These are phyloP conservation scores for Phytophthora vignae DNA, from an alignment of 352 stramenopile genomes.

Conservation along the genomic window DNA sequence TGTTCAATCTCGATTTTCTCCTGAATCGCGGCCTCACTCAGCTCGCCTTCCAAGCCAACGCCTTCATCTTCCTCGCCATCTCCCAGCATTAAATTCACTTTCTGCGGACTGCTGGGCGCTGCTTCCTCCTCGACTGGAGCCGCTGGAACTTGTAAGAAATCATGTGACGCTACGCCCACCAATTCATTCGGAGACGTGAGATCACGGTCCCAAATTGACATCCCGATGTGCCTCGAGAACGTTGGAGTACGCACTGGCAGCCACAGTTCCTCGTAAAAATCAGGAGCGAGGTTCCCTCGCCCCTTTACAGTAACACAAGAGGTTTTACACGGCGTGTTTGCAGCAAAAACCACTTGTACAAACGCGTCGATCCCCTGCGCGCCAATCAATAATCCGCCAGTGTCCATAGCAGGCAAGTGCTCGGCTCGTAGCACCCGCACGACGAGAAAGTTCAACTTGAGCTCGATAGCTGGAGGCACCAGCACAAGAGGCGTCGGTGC, in stretches of 20 bases:
- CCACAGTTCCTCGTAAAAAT: conserved; percentile 88
- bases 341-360: conserved; percentile 75
- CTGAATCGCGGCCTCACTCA: conserved; percentile 5
- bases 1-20: conserved; percentile 27
- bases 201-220: conserved; percentile 89
- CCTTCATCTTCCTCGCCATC: conserved; percentile 16
- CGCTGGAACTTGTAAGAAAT: conserved; percentile 72
- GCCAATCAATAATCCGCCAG: conserved; percentile 30
- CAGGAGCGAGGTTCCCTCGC: conserved; percentile 47
- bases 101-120: conserved; percentile 9
- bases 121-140: neutral
- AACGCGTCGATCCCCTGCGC: conserved; percentile 86
- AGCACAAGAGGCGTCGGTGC: conserved; percentile 57
- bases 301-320: conserved; percentile 75
- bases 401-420: conserved; percentile 86
- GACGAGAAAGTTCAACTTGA: conserved; percentile 82
- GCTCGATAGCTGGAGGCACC: conserved; percentile 78
- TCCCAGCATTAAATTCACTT: conserved; percentile 12
- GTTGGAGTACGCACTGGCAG: conserved; percentile 83
- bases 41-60: neutral
- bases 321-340: conserved; percentile 52
- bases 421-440: conserved; percentile 82
- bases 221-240: conserved; percentile 69
- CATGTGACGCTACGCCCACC: conserved; percentile 69
- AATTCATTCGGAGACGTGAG: conserved; percentile 72